phyloP scores from a whole-genome alignment of 2,329 filamentous ascomycete species.

The Pseudocercospora macadamiae region DNA sequence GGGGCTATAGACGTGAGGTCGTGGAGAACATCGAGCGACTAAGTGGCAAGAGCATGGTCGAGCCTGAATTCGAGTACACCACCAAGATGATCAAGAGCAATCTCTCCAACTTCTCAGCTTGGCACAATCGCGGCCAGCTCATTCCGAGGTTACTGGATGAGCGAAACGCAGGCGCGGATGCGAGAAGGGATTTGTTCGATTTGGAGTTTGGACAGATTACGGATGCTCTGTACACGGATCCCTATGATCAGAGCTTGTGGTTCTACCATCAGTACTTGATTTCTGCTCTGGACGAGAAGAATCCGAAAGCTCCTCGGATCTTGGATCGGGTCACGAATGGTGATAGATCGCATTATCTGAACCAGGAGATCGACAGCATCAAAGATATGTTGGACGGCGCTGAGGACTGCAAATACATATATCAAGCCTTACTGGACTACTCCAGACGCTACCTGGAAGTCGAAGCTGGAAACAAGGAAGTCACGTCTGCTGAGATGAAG shows the following conservation, averaged over 20 bases:
- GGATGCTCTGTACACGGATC: constrained; percentile 80
- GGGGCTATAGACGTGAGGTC: constrained; percentile 84
- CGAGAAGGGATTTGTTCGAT: constrained; percentile 71
- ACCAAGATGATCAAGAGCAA: constrained; percentile 83
- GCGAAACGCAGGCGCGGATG: constrained; percentile 63
- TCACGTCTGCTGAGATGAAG: constrained; percentile 50
- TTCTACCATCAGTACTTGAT: constrained; percentile 93
- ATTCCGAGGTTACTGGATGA: constrained; percentile 77
- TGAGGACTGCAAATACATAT: constrained; percentile 82
- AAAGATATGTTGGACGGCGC: constrained; percentile 66
- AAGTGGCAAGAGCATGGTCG: constrained; percentile 58
- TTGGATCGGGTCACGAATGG: constrained; percentile 63
- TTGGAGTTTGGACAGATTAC: constrained; percentile 76
- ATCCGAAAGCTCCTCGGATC: constrained; percentile 55
- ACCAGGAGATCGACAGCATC: constrained; percentile 73
- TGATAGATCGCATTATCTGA: constrained; percentile 68
- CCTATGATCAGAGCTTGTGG: constrained; percentile 94
- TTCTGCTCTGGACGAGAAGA: constrained; percentile 61
- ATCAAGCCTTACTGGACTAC: constrained; percentile 81
- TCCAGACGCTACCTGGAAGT: constrained; percentile 62
- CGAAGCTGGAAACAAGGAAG: constrained; percentile 42
- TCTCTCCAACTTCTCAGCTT: constrained; percentile 94
- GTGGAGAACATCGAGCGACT: constrained; percentile 73
- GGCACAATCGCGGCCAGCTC: constrained; percentile 87
- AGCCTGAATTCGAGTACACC: constrained; percentile 86